Evolutionary conservation across 345 rosid species (phyloP), one percentile per base, ranked within the genome.

Genomic region (Salix brachista): DNA sequence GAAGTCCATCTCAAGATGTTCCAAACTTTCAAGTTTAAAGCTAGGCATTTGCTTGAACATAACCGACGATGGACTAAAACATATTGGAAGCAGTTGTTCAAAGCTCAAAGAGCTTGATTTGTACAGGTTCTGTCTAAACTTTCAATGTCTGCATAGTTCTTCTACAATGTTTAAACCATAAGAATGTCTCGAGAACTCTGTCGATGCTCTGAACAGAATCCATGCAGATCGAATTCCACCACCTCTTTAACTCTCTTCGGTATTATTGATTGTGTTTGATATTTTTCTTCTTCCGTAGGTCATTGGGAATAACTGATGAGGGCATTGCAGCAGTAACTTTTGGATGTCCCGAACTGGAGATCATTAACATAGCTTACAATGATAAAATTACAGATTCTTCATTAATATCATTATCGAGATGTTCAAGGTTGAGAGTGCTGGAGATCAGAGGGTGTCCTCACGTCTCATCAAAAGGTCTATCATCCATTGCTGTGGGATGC

Each of bases 371-470:
- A 78, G 82, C 95, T 65, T 91, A 91, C 70, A 87, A 90, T 81
- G 83, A 75, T 64, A 87, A 82, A 73, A 79, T 88, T 8, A 87
- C 87, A 3, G 91, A 91, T 72, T 26, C 69, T 70, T 87, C 92
- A 52, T 67, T 88, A 69, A 64, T 84, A 74, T 84, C 88, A 23
- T 72, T 89, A 66, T 83, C 95, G 4, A 87, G 86, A 77, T 91
- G 91, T 77, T 30, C 32, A 6, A 83, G 73, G 70, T 73, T 89
- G 54, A 91, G 79, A 74, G 86, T 84, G 2, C 80, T 89, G 66
- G 95, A 91, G 75, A 82, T 86, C 73, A 86, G 92, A 81, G 95
- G 95, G 69, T 89, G 92, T 73, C 85, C 89, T 36, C 81, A 78
- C 8, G 79, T 91, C 74, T 85, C 95, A 41, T 91, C 92, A 64